Conservation (phyloP, 1,284 basidiomycete species). For the Coniferiporia weirii region DNA sequence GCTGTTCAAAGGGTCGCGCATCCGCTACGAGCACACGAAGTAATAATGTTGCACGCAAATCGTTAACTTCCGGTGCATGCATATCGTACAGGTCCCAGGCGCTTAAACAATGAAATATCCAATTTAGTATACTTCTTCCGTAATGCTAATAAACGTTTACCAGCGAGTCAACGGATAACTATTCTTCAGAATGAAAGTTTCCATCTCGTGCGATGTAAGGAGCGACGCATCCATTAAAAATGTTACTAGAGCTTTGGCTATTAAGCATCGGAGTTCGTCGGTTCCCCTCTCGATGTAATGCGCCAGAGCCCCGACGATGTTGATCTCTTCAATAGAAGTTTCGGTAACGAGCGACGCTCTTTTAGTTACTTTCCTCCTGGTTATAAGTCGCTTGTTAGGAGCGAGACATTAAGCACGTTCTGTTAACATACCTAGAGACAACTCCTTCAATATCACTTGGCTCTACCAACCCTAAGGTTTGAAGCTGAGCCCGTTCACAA, state of each 20-base stretch:
- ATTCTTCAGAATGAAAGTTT: constrained; percentile 65
- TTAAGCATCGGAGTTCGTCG: constrained; percentile 47
- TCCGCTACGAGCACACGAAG: constrained; percentile 60
- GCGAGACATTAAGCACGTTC: not conserved
- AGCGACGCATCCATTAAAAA: constrained; percentile 54
- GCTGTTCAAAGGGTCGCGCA: constrained; percentile 48
- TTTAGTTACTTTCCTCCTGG: constrained; percentile 44
- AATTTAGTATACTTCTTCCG: not conserved
- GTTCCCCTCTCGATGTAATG: constrained; percentile 44
- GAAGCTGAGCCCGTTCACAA: constrained; percentile 47
- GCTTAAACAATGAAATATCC: constrained; percentile 31
- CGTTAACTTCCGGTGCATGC: constrained; percentile 45
- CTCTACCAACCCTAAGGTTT: constrained; percentile 38
- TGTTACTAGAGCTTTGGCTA: constrained; percentile 57
- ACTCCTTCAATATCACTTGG: constrained; percentile 44
- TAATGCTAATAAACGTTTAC: constrained; percentile 32
- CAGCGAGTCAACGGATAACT: constrained; percentile 48
- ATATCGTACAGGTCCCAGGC: constrained; percentile 62
- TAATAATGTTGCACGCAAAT: constrained; percentile 48
- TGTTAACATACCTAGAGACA: constrained; percentile 44
- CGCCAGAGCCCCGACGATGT: constrained; percentile 47
- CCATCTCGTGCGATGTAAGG: constrained; percentile 58
- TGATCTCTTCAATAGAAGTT: constrained; percentile 47
- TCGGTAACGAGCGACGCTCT: constrained; percentile 42
- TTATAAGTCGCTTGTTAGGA: not conserved